phyloP scores from a whole-genome alignment of 1,284 basidiomycete species.

The Trichosporon asahii region DNA sequence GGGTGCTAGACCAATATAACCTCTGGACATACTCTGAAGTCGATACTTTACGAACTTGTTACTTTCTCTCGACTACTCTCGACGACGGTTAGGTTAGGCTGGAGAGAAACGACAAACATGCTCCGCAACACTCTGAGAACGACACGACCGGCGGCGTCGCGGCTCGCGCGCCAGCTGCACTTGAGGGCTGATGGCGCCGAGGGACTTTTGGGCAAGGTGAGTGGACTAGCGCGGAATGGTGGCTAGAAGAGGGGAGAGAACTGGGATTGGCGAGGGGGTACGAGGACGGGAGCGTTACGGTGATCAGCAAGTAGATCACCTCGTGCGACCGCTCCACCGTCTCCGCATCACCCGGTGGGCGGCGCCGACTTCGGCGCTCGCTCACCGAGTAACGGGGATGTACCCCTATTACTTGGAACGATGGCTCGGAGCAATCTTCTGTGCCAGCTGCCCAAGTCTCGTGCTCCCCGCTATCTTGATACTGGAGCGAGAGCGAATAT shows the following conservation, averaged over 20 bases:
- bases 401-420: neutral
- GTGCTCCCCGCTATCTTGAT: neutral
- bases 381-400: neutral
- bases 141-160: constrained; percentile 12
- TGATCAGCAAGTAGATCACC: neutral
- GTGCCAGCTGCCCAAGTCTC: neutral
- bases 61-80: neutral
- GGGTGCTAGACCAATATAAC: neutral
- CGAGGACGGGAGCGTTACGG: neutral
- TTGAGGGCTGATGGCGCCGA: neutral
- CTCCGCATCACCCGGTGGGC: neutral
- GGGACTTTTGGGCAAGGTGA: constrained; percentile 7
- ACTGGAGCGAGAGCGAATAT: neutral
- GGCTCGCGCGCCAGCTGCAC: neutral
- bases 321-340: neutral
- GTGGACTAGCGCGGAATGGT: neutral
- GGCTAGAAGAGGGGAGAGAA: neutral
- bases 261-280: neutral
- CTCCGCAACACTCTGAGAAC: constrained; percentile 14
- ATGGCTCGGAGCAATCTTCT: neutral
- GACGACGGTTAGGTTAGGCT: neutral
- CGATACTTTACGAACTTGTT: neutral
- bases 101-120: constrained; percentile 8
- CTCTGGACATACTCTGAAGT: neutral
- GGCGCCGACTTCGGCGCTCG: no score